Evolutionary conservation across 352 stramenopile species (phyloP).

Genomic region (Phytophthora palmivora): DNA sequence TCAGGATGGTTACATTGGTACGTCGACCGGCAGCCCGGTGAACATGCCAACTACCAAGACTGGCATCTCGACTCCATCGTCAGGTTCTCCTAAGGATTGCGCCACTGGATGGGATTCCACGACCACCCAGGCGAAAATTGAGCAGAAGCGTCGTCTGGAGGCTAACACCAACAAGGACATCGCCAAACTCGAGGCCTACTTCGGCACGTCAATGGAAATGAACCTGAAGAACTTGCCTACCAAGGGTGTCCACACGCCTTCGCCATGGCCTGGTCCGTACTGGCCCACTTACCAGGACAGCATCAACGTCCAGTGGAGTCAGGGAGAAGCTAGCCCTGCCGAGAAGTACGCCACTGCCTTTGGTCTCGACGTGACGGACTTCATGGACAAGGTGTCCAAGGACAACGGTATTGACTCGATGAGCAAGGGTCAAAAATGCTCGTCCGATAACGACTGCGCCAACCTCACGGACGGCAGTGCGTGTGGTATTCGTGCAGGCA

Average conservation of each 20-base stretch:
- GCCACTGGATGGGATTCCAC: constrained; percentile 25
- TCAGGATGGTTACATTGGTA: constrained; percentile 15
- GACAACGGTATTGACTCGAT: constrained; percentile 35
- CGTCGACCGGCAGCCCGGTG: neutral
- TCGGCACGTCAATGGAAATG: constrained; percentile 20
- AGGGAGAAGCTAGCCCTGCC: constrained; percentile 31
- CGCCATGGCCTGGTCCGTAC: constrained; percentile 36
- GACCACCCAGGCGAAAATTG: constrained; percentile 4
- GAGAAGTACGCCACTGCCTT: constrained; percentile 54
- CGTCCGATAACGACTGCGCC: constrained; percentile 27
- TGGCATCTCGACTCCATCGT: constrained; percentile 2
- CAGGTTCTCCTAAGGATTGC: constrained; percentile 31
- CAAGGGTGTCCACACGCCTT: constrained; percentile 6
- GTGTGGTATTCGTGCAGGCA: constrained; percentile 27
- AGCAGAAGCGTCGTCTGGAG: constrained; percentile 32
- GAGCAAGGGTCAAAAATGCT: constrained; percentile 16
- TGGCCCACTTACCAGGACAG: constrained; percentile 63
- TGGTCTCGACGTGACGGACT: constrained; percentile 31
- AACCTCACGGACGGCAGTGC: constrained; percentile 14
- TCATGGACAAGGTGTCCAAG: constrained; percentile 44
- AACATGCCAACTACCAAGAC: constrained; percentile 16
- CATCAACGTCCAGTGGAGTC: constrained; percentile 53
- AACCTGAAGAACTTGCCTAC: constrained; percentile 23
- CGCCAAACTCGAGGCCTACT: constrained; percentile 28
- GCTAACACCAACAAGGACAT: constrained; percentile 29